These are phyloP conservation scores for Suhomyces pyralidae DNA, from an alignment of 805 yeast species.

Conservation along the genomic window DNA sequence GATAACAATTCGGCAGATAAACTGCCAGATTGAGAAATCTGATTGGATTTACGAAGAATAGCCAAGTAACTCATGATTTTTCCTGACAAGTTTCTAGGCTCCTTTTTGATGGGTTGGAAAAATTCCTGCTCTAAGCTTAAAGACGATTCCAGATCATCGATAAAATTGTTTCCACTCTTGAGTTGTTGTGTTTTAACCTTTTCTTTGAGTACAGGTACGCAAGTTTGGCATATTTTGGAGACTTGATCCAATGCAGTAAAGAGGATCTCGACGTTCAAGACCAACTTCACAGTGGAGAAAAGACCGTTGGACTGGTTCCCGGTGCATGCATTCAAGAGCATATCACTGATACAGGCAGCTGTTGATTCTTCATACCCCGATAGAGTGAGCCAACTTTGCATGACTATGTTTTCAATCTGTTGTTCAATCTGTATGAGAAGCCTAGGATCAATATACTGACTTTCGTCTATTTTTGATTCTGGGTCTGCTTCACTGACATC, in stretches of 20 bases:
- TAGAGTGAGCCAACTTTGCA: slow-evolving; percentile 80
- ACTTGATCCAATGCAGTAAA: slow-evolving; percentile 66
- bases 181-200: slow-evolving; percentile 5
- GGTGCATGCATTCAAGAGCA: slow-evolving; percentile 80
- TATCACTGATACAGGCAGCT: slow-evolving; percentile 85
- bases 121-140: slow-evolving; percentile 20
- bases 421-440: slow-evolving; percentile 58
- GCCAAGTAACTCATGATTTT: slow-evolving; percentile 89
- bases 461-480: not conserved
- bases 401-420: slow-evolving; percentile 54
- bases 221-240: slow-evolving; percentile 6
- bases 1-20: slow-evolving; percentile 68
- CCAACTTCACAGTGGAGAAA: slow-evolving; percentile 64
- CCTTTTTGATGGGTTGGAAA: slow-evolving; percentile 44
- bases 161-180: not conserved
- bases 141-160: slow-evolving; percentile 12
- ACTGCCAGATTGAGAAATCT: slow-evolving; percentile 36
- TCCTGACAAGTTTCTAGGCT: slow-evolving; percentile 85
- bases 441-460: slow-evolving; percentile 32
- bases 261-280: slow-evolving; percentile 69
- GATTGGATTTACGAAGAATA: slow-evolving; percentile 61
- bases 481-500: slow-evolving; percentile 10
- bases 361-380: slow-evolving; percentile 88
- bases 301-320: slow-evolving; percentile 69
- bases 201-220: slow-evolving; percentile 7